Evolutionary conservation across 2,329 filamentous ascomycete species (phyloP), one percentile per base, ranked within the genome.

Genomic region (Pseudocercospora cruenta): DNA sequence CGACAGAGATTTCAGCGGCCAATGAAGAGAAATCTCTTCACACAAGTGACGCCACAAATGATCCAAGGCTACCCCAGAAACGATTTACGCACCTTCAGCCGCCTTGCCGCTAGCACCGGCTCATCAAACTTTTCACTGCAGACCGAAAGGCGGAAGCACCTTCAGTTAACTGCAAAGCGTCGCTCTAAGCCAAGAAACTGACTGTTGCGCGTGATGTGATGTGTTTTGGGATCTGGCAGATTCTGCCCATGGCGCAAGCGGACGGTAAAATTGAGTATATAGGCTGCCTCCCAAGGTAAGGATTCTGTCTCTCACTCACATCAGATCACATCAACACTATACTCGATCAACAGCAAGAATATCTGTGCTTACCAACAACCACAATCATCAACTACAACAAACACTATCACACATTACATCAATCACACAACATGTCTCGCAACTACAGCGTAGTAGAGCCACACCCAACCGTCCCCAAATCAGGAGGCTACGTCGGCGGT

Each of bases 391-490:
- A 55, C 12, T 9, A 60, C 45, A 49, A 49, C 59, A 28, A 61
- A 7, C 14, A 31, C 55, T 22, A 58, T 55, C 14, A 58, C 61
- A 62, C 26, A 39, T 14, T 33, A 63, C 59, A 51, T 60, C 45
- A 62, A 61, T 64, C 61, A 58, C 58, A 65, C 66, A 63, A 69
- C 64, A 78, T 77, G 74, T 63, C 80, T 39, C 74, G 72, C 60
- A 73, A 70, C 73, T 87, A 86, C 81, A 82, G 81, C 73, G 82
- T 89, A 75, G 82, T 85, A 76, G 87, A 89, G 75, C 87, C 87
- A 69, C 87, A 89, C 78, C 87, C 87, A 21, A 85, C 86, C 62
- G 81, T 86, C 72, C 81, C 83, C 63, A 78, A 81, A 64, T 69
- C 67, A 22, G 70, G 72, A 45, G 78, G 77, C 71, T 83, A 84